These are phyloP conservation scores for Cryptococcus depauperatus DNA, from an alignment of 1,284 basidiomycete genomes.

Conservation along the genomic window DNA sequence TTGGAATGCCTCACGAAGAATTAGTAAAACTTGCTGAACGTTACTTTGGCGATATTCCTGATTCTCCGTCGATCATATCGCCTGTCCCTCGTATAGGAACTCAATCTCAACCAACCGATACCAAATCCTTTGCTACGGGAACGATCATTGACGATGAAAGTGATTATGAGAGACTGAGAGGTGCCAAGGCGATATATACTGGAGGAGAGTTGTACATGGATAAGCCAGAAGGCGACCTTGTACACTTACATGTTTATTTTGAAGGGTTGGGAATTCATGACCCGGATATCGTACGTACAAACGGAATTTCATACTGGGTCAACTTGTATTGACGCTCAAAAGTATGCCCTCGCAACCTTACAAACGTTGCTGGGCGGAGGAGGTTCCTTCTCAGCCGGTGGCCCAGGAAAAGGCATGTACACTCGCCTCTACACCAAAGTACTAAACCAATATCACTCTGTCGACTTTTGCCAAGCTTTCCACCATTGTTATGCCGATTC, in stretches of 20 bases:
- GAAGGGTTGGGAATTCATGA: slow-evolving; percentile 90
- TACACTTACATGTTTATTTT: slow-evolving; percentile 87
- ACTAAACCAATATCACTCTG: slow-evolving; percentile 84
- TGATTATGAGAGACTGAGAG: slow-evolving; percentile 43
- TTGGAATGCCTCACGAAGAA: slow-evolving; percentile 82
- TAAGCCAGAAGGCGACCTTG: slow-evolving; percentile 63
- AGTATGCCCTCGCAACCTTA: slow-evolving; percentile 84
- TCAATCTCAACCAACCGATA: slow-evolving; percentile 16
- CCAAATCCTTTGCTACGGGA: slow-evolving; percentile 36
- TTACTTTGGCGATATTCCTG: slow-evolving; percentile 68
- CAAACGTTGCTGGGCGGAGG: slow-evolving; percentile 94
- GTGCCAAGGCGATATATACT: slow-evolving; percentile 62
- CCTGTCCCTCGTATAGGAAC: slow-evolving; percentile 49
- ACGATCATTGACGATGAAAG: slow-evolving; percentile 21
- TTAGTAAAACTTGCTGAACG: slow-evolving; percentile 76
- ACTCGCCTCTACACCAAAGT: slow-evolving; percentile 95
- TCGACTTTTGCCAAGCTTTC: slow-evolving; percentile 97
- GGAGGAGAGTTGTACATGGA: slow-evolving; percentile 71
- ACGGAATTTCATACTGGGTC: not conserved
- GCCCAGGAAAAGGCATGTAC: slow-evolving; percentile 99
- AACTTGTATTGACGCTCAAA: not conserved
- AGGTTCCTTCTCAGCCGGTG: slow-evolving; percentile 89
- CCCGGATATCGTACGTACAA: slow-evolving; percentile 60
- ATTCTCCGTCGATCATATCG: slow-evolving; percentile 24
- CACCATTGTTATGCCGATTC: slow-evolving; percentile 96